phyloP scores from a whole-genome alignment of 352 stramenopile genomes.

The Phytophthora tentaculata region DNA sequence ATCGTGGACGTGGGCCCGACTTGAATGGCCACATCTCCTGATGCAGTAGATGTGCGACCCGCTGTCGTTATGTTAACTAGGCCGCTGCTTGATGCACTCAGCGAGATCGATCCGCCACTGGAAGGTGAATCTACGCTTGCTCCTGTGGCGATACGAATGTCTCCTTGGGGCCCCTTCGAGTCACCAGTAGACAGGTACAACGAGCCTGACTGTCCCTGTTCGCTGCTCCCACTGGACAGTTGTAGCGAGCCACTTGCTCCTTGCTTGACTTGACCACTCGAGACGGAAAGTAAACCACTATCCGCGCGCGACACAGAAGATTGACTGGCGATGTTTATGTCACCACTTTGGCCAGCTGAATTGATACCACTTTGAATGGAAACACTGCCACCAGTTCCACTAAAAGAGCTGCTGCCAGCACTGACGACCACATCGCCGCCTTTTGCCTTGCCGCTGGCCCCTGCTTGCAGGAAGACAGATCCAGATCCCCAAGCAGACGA shows the following conservation, averaged over 20 bases:
- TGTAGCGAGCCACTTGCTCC: constrained; percentile 17
- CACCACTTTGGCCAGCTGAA: constrained; percentile 26
- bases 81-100: constrained; percentile 8
- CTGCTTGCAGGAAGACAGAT: constrained; percentile 26
- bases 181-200: constrained; percentile 22
- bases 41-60: constrained; percentile 9
- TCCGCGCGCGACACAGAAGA: constrained; percentile 11
- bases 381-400: constrained; percentile 12
- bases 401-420: constrained; percentile 21
- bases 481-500: constrained; percentile 26
- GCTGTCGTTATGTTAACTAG: constrained; percentile 15
- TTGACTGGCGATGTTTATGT: constrained; percentile 37
- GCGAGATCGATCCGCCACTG: constrained; percentile 14
- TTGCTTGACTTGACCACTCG: constrained; percentile 16
- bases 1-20: constrained; percentile 8
- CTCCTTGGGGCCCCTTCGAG: constrained; percentile 13
- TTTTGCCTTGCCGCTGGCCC: constrained; percentile 12
- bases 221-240: constrained; percentile 15
- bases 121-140: constrained; percentile 13
- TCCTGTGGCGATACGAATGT: constrained; percentile 19
- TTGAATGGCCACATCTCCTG: constrained; percentile 16
- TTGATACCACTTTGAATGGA: constrained; percentile 23
- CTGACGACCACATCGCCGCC: constrained; percentile 20
- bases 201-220: constrained; percentile 17
- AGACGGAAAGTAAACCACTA: constrained; percentile 23